Conservation (phyloP, 148 eudicot species). For the Amaranthus hypochondriacus region DNA sequence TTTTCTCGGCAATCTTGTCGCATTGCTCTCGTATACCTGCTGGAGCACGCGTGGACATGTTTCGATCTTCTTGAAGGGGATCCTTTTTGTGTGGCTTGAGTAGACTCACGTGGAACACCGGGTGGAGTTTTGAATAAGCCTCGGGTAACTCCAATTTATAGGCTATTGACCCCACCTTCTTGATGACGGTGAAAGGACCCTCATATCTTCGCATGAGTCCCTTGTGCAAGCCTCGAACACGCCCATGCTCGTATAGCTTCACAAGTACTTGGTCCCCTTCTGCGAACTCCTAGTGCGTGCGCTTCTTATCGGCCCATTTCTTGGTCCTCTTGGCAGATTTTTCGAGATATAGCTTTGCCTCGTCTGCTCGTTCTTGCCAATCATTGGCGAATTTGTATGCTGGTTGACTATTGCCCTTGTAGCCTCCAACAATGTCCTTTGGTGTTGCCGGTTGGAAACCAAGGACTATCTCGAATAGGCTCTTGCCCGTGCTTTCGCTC, state of each 20-base stretch:
- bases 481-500: background rate
- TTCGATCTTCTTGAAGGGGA: background rate
- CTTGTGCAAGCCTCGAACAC: background rate
- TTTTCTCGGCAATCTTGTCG: background rate
- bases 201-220: background rate
- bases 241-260: background rate
- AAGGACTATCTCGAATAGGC: constrained; percentile 12
- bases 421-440: background rate
- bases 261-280: background rate
- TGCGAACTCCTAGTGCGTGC: background rate
- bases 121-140: background rate
- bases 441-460: constrained; percentile 4
- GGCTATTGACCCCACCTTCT: background rate
- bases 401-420: background rate
- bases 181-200: background rate
- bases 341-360: background rate
- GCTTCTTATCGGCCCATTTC: background rate
- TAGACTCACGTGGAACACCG: background rate
- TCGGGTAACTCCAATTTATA: background rate
- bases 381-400: background rate
- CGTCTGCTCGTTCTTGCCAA: background rate
- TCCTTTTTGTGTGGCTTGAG: background rate
- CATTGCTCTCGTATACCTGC: background rate
- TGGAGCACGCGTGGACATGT: background rate
- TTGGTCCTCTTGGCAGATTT: background rate